phyloP scores from a whole-genome alignment of 2,329 filamentous ascomycete species.

The Grosmannia penicillata region DNA sequence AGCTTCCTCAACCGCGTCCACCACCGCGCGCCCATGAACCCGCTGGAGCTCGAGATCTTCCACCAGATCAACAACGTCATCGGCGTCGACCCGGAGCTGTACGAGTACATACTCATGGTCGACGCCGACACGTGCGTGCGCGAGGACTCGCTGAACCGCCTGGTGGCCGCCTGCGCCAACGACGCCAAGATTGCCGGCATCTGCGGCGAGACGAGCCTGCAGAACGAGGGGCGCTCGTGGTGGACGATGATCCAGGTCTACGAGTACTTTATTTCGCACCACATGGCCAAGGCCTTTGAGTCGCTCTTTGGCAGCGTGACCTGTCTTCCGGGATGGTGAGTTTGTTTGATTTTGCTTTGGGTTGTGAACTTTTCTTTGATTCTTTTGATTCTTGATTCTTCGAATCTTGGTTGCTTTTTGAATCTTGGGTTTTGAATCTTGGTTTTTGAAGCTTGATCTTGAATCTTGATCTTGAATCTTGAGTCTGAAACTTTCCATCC shows the following conservation, averaged over 20 bases:
- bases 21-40: conserved; percentile 85
- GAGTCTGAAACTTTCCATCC: too few species aligned
- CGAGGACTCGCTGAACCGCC: conserved; percentile 81
- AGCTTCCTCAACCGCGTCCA: conserved; percentile 97
- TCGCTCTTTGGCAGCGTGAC: conserved; percentile 96
- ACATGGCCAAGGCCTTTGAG: conserved; percentile 92
- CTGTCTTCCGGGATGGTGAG: conserved; percentile 96
- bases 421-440: too few species aligned
- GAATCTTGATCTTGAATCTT: too few species aligned
- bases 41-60: conserved; percentile 93
- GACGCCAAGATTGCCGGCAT: conserved; percentile 95
- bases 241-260: conserved; percentile 99
- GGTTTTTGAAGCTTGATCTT: too few species aligned
- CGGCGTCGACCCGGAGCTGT: conserved; percentile 90
- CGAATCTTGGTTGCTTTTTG: too few species aligned
- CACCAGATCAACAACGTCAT: conserved; percentile 99
- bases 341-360: conserved; percentile 18
- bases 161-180: conserved; percentile 85
- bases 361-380: neutral
- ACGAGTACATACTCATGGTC: conserved; percentile 94
- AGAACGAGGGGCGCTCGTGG: conserved; percentile 91
- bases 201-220: conserved; percentile 88
- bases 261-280: conserved; percentile 98
- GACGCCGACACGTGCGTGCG: conserved; percentile 92
- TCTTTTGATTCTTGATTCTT: neutral